A percentile compares a stretch with the other conserved stretches of the same genome.
These are phyloP conservation scores for Cryptosporidium ryanae DNA, from an alignment of 169 alveolate genomes.

Conservation along the genomic window DNA sequence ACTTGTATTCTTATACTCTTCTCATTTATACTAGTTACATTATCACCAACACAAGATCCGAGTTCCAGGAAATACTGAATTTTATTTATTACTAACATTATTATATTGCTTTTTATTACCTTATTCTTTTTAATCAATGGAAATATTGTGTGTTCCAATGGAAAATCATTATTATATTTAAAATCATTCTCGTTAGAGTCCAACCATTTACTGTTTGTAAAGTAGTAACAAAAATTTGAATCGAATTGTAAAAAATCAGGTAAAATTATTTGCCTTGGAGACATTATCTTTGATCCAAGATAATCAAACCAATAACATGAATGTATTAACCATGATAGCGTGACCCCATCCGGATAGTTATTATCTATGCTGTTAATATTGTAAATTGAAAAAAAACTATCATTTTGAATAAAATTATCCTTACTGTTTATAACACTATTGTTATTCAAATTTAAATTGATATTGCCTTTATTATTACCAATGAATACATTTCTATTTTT, in stretches of 20 bases:
- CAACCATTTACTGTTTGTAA: slow-evolving; percentile 1
- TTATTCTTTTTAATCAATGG: slow-evolving; percentile 31
- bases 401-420: not conserved
- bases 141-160: slow-evolving; percentile 4
- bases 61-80: slow-evolving; percentile 20
- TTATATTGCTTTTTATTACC: not conserved
- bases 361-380: not conserved
- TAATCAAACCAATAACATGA: slow-evolving; percentile 42
- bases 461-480: not conserved
- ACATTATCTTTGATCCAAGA: slow-evolving; percentile 13
- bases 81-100: slow-evolving; percentile 6
- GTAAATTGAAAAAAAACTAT: slow-evolving; percentile 19
- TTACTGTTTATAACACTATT: too few relatives aligned
- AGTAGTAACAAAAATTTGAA: not conserved
- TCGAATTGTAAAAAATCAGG: slow-evolving; percentile 32
- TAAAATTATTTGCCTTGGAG: slow-evolving; percentile 2
- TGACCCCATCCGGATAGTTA: slow-evolving; percentile 34
- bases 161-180: not conserved
- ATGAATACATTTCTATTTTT: slow-evolving; percentile 2
- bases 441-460: too few relatives aligned
- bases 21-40: not conserved
- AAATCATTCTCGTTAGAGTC: slow-evolving; percentile 34
- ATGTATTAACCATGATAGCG: slow-evolving; percentile 35
- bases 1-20: not conserved
- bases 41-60: not conserved